phyloP scores from a whole-genome alignment of 1,139 yeast genomes.

The Hyphopichia pseudoburtonii region DNA sequence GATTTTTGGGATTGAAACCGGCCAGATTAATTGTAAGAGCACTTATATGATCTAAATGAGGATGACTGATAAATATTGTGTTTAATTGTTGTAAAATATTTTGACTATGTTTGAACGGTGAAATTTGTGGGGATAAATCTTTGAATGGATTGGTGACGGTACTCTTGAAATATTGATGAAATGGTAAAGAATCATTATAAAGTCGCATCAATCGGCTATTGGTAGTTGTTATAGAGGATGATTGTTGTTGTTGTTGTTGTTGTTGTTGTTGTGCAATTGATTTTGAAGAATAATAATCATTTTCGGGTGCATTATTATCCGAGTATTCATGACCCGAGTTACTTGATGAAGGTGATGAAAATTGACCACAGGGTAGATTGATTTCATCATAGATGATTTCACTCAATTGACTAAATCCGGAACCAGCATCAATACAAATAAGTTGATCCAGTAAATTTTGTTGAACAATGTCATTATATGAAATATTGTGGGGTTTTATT shows the following conservation, averaged over 20 bases:
- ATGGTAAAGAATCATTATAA: slow-evolving; percentile 26
- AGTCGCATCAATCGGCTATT: slow-evolving; percentile 17
- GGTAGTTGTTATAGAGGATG: slow-evolving; percentile 4
- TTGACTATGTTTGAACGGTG: slow-evolving; percentile 23
- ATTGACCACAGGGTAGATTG: neutral
- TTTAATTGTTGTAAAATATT: slow-evolving; percentile 34
- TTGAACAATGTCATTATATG: slow-evolving; percentile 35
- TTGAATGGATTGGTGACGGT: slow-evolving; percentile 30
- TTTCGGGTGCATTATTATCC: too few species aligned
- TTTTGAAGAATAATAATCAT: too few species aligned
- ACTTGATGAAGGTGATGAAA: neutral
- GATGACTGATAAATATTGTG: slow-evolving; percentile 69
- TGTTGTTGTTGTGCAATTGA: neutral
- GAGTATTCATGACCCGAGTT: too few species aligned
- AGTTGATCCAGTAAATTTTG: slow-evolving; percentile 35
- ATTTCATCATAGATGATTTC: slow-evolving; percentile 45
- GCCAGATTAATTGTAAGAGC: slow-evolving; percentile 76
- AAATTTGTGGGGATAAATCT: slow-evolving; percentile 9
- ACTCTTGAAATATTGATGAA: slow-evolving; percentile 20
- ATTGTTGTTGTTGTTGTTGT: slow-evolving; percentile 6
- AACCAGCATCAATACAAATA: slow-evolving; percentile 76
- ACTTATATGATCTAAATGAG: slow-evolving; percentile 79
- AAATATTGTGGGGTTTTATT: slow-evolving; percentile 51
- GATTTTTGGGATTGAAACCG: slow-evolving; percentile 30
- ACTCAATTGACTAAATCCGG: slow-evolving; percentile 60